phyloP scores from a whole-genome alignment of 2,329 filamentous ascomycete genomes.

The Claviceps fusiformis region DNA sequence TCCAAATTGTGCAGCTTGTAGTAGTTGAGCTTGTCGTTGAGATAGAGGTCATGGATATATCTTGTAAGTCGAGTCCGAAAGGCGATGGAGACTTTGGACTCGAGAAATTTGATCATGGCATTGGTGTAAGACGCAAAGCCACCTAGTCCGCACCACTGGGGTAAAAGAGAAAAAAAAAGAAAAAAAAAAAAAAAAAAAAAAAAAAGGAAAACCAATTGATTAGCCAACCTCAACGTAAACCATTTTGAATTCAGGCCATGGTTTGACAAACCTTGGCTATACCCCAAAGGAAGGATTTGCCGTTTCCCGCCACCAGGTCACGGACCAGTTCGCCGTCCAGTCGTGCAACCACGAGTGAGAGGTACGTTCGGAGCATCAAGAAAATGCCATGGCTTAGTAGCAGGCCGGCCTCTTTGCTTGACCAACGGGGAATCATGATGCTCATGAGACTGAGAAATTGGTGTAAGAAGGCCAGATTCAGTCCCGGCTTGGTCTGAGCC shows the following conservation, averaged over 20 bases:
- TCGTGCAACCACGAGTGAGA: constrained; percentile 83
- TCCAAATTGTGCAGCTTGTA: constrained; percentile 92
- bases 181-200: no score
- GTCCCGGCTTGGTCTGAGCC: constrained; percentile 78
- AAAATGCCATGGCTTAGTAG: constrained; percentile 82
- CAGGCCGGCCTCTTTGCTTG: constrained; percentile 87
- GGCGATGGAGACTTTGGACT: constrained; percentile 95
- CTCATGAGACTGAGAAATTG: constrained; percentile 93
- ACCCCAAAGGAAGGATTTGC: constrained; percentile 75
- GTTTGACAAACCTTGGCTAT: constrained; percentile 52
- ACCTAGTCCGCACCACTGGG: constrained; percentile 78
- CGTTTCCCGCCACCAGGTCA: constrained; percentile 90
- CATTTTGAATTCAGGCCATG: not conserved
- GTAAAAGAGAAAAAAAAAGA: no score
- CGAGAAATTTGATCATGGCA: constrained; percentile 96
- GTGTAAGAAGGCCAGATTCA: constrained; percentile 92
- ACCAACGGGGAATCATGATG: constrained; percentile 94
- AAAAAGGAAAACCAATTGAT: not conserved
- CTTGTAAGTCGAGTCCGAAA: constrained; percentile 89
- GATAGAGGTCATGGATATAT: constrained; percentile 94
- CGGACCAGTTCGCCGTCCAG: constrained; percentile 93
- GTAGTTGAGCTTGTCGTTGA: constrained; percentile 90
- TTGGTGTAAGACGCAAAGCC: constrained; percentile 94
- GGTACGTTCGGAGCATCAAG: constrained; percentile 80
- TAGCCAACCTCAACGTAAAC: not conserved